Evolutionary conservation across 2,329 filamentous ascomycete species (phyloP).

Genomic region (Stemphylium lycopersici): DNA sequence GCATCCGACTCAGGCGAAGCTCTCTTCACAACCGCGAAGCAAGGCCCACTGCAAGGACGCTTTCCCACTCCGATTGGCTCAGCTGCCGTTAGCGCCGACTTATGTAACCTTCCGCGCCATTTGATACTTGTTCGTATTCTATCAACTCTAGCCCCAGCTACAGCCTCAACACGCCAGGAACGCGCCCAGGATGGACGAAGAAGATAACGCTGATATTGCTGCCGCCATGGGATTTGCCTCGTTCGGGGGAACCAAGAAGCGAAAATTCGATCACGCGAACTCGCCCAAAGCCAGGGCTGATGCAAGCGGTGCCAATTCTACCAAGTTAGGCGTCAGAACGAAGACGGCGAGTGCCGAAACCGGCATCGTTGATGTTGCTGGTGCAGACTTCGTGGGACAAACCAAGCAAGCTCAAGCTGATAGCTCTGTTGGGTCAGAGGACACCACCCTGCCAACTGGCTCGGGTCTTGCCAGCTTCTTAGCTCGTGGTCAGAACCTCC

Average conservation of each 20-base stretch:
- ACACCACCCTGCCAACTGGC: slow-evolving; percentile 21
- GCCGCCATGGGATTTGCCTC: slow-evolving; percentile 75
- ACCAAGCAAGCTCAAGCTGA: slow-evolving; percentile 1
- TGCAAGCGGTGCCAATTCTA: slow-evolving; percentile 43
- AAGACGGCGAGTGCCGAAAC: slow-evolving; percentile 11
- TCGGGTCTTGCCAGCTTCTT: slow-evolving; percentile 43
- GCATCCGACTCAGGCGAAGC: background rate
- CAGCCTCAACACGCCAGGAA: background rate
- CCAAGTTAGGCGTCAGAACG: slow-evolving; percentile 48
- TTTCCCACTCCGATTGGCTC: slow-evolving; percentile 6
- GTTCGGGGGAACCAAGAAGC: slow-evolving; percentile 72
- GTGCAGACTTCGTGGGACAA: background rate
- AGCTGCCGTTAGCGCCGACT: background rate
- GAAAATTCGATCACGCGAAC: slow-evolving; percentile 68
- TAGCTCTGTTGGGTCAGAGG: slow-evolving; percentile 9
- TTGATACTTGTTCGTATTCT: background rate
- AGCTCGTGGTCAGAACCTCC: slow-evolving; percentile 35
- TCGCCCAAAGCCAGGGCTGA: slow-evolving; percentile 52
- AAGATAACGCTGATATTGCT: slow-evolving; percentile 63
- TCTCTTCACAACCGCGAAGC: background rate
- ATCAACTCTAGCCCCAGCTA: background rate
- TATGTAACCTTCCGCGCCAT: background rate
- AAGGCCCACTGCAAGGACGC: slow-evolving; percentile 1
- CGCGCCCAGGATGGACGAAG: slow-evolving; percentile 45
- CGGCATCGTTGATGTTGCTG: background rate